These are phyloP conservation scores for Luffa acutangula DNA, from an alignment of 306 rosid genomes.

Conservation along the genomic window DNA sequence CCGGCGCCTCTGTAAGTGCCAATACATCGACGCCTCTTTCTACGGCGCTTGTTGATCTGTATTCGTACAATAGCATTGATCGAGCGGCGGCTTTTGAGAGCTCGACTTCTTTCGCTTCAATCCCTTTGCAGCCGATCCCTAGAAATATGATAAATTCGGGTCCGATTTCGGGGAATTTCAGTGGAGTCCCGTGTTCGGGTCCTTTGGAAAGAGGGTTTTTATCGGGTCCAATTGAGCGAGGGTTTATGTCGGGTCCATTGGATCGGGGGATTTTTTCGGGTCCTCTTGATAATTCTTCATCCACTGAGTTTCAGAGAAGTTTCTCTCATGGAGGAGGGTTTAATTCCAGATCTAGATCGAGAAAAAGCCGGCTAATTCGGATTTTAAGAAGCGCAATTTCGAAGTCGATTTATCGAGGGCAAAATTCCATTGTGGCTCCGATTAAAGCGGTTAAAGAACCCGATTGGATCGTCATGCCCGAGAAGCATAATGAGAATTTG, in stretches of 20 bases:
- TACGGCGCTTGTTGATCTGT: slow-evolving; percentile 59
- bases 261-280: slow-evolving; percentile 85
- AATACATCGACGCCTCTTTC: slow-evolving; percentile 93
- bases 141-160: slow-evolving; percentile 46
- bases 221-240: slow-evolving; percentile 95
- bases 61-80: slow-evolving; percentile 61
- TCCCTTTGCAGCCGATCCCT: slow-evolving; percentile 91
- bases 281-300: slow-evolving; percentile 54
- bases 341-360: slow-evolving; percentile 34
- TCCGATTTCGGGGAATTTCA: slow-evolving; percentile 48
- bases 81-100: slow-evolving; percentile 92
- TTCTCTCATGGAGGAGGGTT: slow-evolving; percentile 71
- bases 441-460: slow-evolving; percentile 56
- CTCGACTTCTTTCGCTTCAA: slow-evolving; percentile 82
- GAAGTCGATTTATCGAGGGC: slow-evolving; percentile 64
- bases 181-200: slow-evolving; percentile 55
- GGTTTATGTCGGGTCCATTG: slow-evolving; percentile 94
- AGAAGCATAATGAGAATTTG: slow-evolving; percentile 69
- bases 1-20: slow-evolving; percentile 97
- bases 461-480: slow-evolving; percentile 54
- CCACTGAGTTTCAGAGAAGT: slow-evolving; percentile 71
- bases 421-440: slow-evolving; percentile 64
- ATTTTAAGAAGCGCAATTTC: slow-evolving; percentile 55
- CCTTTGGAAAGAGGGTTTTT: slow-evolving; percentile 79
- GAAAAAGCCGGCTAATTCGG: slow-evolving; percentile 47